Conservation (phyloP, 2,329 filamentous ascomycete species). For the Sporothrix sp. region DNA sequence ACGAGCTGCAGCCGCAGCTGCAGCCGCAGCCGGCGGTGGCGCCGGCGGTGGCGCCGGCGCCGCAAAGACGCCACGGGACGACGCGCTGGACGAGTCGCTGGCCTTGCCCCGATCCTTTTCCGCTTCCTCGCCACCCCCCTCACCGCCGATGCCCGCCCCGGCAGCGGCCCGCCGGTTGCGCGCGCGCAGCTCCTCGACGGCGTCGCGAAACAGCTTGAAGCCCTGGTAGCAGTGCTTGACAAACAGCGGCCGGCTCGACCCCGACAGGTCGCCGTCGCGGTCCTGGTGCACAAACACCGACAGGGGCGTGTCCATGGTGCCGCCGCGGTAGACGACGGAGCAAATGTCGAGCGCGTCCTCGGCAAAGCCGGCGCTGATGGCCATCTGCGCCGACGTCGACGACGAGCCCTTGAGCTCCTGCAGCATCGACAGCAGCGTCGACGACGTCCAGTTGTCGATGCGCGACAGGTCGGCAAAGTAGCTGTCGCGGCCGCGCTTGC, state of each 20-base stretch:
- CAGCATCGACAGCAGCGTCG: conserved; percentile 2
- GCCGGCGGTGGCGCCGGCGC: too few relatives aligned
- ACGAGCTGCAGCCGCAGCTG: not conserved
- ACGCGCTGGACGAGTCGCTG: not conserved
- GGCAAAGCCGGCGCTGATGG: not conserved
- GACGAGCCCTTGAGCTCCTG: conserved; percentile 3
- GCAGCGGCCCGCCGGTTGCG: not conserved
- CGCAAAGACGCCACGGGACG: not conserved
- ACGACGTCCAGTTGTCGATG: conserved; percentile 8
- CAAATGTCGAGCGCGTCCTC: conserved; percentile 5
- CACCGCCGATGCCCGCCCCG: not conserved
- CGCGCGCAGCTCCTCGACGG: not conserved
- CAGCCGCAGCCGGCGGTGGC: not conserved
- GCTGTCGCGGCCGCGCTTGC: conserved; percentile 1
- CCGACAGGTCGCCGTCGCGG: not conserved
- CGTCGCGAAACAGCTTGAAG: conserved; percentile 7
- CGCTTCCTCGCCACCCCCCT: not conserved
- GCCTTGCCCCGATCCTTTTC: not conserved
- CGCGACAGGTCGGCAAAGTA: conserved; percentile 7
- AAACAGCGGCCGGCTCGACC: not conserved
- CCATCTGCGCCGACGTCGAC: not conserved
- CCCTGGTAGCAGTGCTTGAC: conserved; percentile 9
- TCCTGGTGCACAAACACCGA: conserved; percentile 3
- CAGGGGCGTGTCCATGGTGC: conserved; percentile 2
- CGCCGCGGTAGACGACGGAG: conserved; percentile 8